Percentiles rank a stretch among this genome's conserved stretches.
Evolutionary conservation across 2,329 filamentous ascomycete genomes (phyloP).

Genomic region (Colletotrichum simmondsii): DNA sequence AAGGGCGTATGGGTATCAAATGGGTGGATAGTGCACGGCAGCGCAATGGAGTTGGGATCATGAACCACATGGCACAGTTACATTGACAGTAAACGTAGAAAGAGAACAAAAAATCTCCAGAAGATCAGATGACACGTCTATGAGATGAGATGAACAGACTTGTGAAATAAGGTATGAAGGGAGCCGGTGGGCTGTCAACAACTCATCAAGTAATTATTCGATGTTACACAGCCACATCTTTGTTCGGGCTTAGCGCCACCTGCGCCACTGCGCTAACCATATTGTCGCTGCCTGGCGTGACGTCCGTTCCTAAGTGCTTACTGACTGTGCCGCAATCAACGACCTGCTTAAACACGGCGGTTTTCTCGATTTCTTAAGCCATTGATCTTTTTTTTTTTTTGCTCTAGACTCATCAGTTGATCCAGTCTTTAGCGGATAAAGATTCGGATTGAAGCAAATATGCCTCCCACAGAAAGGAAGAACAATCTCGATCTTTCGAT

Average conservation of each 20-base stretch:
- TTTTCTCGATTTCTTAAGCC: too few relatives aligned
- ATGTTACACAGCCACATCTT: neutral
- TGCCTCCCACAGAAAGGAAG: neutral
- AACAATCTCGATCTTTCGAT: constrained; percentile 7
- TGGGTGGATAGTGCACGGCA: too few relatives aligned
- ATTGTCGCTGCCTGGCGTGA: neutral
- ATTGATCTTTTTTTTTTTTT: neutral
- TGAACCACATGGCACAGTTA: too few relatives aligned
- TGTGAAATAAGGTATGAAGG: too few relatives aligned
- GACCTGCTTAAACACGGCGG: neutral
- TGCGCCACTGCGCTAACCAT: neutral
- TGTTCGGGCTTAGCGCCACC: neutral
- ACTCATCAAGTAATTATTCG: neutral
- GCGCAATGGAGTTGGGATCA: too few relatives aligned
- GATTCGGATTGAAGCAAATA: neutral
- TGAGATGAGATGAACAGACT: too few relatives aligned
- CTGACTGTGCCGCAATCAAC: neutral
- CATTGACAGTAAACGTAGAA: too few relatives aligned
- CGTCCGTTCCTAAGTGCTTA: neutral
- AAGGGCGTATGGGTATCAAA: too few relatives aligned
- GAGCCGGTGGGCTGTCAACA: too few relatives aligned
- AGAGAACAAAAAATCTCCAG: too few relatives aligned
- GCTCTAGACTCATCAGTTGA: neutral
- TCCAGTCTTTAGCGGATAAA: accelerated
- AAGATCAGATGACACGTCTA: too few relatives aligned